Conservation (phyloP, 805 yeast genomes). For the Lipomyces yamanashiensis region DNA sequence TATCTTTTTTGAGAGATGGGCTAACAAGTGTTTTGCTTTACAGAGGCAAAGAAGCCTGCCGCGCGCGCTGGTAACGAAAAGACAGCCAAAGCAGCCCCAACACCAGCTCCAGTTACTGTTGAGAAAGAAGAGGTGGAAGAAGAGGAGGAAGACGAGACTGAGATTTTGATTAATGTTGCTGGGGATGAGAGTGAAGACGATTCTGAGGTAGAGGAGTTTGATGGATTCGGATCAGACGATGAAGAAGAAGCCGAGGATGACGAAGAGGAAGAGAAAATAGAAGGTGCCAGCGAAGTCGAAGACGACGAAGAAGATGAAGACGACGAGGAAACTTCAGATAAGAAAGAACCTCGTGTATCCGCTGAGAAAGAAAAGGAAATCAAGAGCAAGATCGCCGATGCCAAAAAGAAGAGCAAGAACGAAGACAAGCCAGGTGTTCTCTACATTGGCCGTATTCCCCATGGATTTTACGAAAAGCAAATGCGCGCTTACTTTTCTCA, state of each 20-base stretch:
- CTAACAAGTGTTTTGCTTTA: not conserved
- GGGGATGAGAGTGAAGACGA: slow-evolving; percentile 12
- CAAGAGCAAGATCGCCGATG: slow-evolving; percentile 23
- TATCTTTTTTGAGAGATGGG: not conserved
- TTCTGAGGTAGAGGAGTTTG: slow-evolving; percentile 18
- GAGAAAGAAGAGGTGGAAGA: slow-evolving; percentile 2
- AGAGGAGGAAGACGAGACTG: not conserved
- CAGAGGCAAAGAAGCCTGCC: not conserved
- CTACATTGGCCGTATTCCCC: slow-evolving; percentile 90
- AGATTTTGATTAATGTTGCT: not conserved
- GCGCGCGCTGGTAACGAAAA: not conserved
- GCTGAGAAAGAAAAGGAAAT: slow-evolving; percentile 26
- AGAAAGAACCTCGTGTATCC: slow-evolving; percentile 20
- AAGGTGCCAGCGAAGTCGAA: slow-evolving; percentile 31
- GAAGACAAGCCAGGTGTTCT: slow-evolving; percentile 51
- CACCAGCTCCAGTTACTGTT: not conserved
- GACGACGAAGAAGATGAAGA: slow-evolving; percentile 34
- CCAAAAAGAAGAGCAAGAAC: slow-evolving; percentile 24
- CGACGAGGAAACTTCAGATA: slow-evolving; percentile 15
- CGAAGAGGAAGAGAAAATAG: slow-evolving; percentile 36
- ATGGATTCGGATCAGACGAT: slow-evolving; percentile 27
- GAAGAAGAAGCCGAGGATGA: slow-evolving; percentile 42
- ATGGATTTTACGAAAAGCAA: slow-evolving; percentile 80
- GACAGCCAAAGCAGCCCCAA: not conserved
- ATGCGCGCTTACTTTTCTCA: slow-evolving; percentile 81